Evolutionary conservation across 164 flowering plant genomes (phyloP), one percentile per base, ranked within the genome.

Genomic region (Paratinospora sagittata): DNA sequence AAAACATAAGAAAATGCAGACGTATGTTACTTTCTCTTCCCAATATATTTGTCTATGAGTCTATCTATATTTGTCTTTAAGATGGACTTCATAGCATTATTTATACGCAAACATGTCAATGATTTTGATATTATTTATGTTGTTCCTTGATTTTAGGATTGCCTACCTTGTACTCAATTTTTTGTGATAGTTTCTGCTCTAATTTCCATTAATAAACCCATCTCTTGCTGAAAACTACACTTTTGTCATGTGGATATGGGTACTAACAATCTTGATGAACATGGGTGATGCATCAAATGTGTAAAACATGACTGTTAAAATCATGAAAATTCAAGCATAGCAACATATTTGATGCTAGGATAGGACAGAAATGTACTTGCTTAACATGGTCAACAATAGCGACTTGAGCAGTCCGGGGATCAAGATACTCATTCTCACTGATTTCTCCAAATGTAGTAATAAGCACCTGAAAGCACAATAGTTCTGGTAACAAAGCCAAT

Each of bases 391-490:
- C 90, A 49, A 92, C 82, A 10, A 65, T 78, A 39, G 89, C 97
- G 79, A 95, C 97, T 84, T 95, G 97, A 23, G 95, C 88, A 74
- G 93, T 91, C 78, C 96, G 84, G 2, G 98, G 99, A 78, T 95
- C 99, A 73, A 95, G 82, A 79, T 80, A 95, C 72, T 89, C 87
- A 79, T 81, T 87, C 77, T 83, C 84, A 60, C 73, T 78, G 70
- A 92, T 66, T 82, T 95, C 97, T 26, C 87, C 82, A 82, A 84
- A 89, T 63, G 90, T 74, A 19, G 99, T 85, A 71, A 91, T 47
- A 49, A 95, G 77, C 61, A 93, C 95, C 99, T 95, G 71, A 81
- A 78, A 76, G 47, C 23, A 72, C 47, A 78, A 34, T n/a, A n/a
- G n/a, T n/a, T n/a, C n/a, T n/a, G n/a, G n/a, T n/a, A n/a, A n/a